Percentiles rank a stretch among this genome's conserved stretches.
phyloP scores from a whole-genome alignment of 148 eudicot species.

The Dysphania ambrosioides region DNA sequence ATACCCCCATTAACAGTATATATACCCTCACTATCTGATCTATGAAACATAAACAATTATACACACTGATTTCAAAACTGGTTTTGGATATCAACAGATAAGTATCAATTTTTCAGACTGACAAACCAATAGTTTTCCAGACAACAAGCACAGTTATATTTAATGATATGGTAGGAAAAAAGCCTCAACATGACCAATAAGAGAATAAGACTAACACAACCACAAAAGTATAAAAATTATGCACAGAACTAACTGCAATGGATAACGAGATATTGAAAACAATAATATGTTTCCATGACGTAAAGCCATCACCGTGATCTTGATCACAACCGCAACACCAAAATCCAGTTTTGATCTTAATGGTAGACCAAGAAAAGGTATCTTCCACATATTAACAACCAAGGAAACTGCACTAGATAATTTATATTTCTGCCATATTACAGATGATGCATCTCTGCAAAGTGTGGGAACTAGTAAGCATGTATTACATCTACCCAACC shows the following conservation, averaged over 20 bases:
- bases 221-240: too few relatives aligned
- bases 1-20: not conserved
- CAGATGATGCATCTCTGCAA: not conserved
- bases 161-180: too few relatives aligned
- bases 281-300: not conserved
- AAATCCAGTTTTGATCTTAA: not conserved
- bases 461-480: not conserved
- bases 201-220: too few relatives aligned
- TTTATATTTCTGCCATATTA: too few relatives aligned
- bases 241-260: too few relatives aligned
- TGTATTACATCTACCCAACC: not conserved
- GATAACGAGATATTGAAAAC: too few relatives aligned
- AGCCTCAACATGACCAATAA: too few relatives aligned
- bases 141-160: not conserved
- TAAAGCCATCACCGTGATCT: not conserved
- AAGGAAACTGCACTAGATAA: not conserved
- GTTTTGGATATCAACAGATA: not conserved
- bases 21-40: not conserved
- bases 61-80: not conserved
- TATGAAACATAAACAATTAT: not conserved
- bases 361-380: not conserved
- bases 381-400: not conserved
- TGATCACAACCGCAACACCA: not conserved
- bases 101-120: not conserved
- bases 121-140: not conserved